Base-by-base conservation (phyloP, 2,329 filamentous ascomycete genomes). In the Epicoccum sorghinum region DNA sequence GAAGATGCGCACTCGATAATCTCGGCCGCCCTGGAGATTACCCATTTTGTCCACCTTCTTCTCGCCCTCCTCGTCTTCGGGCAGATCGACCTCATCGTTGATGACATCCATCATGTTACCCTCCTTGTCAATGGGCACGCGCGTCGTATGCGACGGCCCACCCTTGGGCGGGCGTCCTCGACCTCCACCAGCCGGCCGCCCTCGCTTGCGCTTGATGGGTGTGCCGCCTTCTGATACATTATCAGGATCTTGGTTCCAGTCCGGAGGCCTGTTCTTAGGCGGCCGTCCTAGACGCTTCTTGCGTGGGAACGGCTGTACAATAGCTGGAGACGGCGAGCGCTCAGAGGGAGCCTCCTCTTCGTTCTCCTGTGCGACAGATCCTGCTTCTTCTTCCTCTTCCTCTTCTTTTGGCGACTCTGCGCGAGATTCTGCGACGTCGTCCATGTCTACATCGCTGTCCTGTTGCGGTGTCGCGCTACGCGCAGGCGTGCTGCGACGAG, bases 1-100 rank as follows among this genome's bases (percentile, higher is more conserved):
- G 75, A 99, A 99, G 1, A 93, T 96, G 57, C 95, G 89, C 70
- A 96, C 96, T 25, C 95, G 88, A 75, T 99, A 99, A 69, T 98
- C 91, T 65, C 95, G 86, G 4, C 89, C 93, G 25, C 86, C 95
- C 59, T 87, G 82, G 3, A 99, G 83, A 67, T 90, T 86, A 27
- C 95, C 95, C 65, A 89, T 77, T 78, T 93, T 93, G 77, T 97
- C 91, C 7, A 99, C 93, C 79, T 98, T 99, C 60, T 86, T 86
- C 77, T 97, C 93, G 63, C 95, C 95, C 70, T 93, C 91, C 1
- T 87, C 77, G 66, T 98, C 93, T 60, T 93, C 89, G 0, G 93
- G 91, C 39, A 99, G 81, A 30, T 89, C 89, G 39, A 96, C 91
- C 78, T 99, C 95, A 68, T 99, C 95, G 69, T 96, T 85, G 56